phyloP scores from a whole-genome alignment of 441 rosid genomes.

The Mallotus japonicus region DNA sequence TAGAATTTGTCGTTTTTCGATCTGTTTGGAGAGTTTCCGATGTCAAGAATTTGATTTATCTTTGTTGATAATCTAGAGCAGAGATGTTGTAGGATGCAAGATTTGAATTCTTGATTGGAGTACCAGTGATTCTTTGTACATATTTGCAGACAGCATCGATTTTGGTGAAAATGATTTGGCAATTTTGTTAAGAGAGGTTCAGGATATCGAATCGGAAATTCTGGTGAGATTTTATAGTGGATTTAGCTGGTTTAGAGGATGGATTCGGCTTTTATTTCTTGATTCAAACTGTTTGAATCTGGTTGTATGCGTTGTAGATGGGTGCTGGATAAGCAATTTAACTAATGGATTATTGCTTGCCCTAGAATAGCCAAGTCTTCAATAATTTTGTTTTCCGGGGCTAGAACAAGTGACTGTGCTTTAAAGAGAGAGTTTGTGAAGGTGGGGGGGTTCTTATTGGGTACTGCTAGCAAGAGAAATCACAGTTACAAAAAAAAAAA shows the following conservation, averaged over 20 bases:
- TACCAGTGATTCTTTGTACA: slow-evolving; percentile 11
- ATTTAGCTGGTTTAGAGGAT: slow-evolving; percentile 35
- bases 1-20: slow-evolving; percentile 25
- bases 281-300: slow-evolving; percentile 17
- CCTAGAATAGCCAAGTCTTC: slow-evolving; percentile 12
- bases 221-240: slow-evolving; percentile 25
- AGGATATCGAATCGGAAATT: slow-evolving; percentile 5
- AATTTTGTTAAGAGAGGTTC: slow-evolving; percentile 6
- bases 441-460: background rate
- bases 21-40: slow-evolving; percentile 24
- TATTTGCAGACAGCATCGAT: slow-evolving; percentile 24
- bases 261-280: slow-evolving; percentile 30
- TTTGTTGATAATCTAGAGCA: slow-evolving; percentile 6
- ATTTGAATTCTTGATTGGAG: slow-evolving; percentile 30
- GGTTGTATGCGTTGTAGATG: slow-evolving; percentile 12
- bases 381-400: background rate
- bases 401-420: background rate
- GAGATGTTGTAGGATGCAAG: slow-evolving; percentile 26
- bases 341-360: slow-evolving; percentile 10
- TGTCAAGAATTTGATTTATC: slow-evolving; percentile 16
- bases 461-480: background rate
- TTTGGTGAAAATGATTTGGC: slow-evolving; percentile 12
- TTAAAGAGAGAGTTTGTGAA: background rate
- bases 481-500: background rate
- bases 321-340: slow-evolving; percentile 23